A percentile compares a stretch with the other conserved stretches of the same genome.
phyloP scores from a whole-genome alignment of 495 filamentous ascomycete genomes.

The Evernia prunastri region DNA sequence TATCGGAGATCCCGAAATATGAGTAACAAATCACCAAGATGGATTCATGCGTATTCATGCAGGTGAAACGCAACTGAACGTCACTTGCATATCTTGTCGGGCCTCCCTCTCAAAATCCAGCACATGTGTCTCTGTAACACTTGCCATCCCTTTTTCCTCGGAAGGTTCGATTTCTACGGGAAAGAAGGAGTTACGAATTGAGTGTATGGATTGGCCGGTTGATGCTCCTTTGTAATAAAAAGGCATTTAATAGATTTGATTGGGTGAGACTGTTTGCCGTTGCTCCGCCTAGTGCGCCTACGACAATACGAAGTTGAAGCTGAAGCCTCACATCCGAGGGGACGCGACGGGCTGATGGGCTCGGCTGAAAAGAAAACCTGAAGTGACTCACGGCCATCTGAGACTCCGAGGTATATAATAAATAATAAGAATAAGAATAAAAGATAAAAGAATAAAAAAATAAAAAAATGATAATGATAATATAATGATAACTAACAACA shows the following conservation, averaged over 20 bases:
- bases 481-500: no score
- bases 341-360: background rate
- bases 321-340: constrained; percentile 2
- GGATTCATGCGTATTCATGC: constrained; percentile 15
- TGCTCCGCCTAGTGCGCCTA: constrained; percentile 2
- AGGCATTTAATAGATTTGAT: background rate
- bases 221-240: no score
- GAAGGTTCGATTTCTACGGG: background rate
- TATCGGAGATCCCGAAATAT: constrained; percentile 10
- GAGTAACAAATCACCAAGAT: constrained; percentile 14
- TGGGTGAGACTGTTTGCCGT: constrained; percentile 12
- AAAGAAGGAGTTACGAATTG: background rate
- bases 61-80: constrained; percentile 5
- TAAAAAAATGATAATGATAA: no score
- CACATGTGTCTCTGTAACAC: background rate
- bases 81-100: constrained; percentile 8
- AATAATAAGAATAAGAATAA: no score
- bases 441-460: no score
- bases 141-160: background rate
- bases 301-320: constrained; percentile 1
- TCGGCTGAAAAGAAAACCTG: background rate
- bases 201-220: background rate
- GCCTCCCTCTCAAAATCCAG: background rate
- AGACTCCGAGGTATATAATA: no score
- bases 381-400: background rate